These are phyloP conservation scores for Xerocomus amazonicus DNA, from an alignment of 1,284 basidiomycete genomes.

Conservation along the genomic window DNA sequence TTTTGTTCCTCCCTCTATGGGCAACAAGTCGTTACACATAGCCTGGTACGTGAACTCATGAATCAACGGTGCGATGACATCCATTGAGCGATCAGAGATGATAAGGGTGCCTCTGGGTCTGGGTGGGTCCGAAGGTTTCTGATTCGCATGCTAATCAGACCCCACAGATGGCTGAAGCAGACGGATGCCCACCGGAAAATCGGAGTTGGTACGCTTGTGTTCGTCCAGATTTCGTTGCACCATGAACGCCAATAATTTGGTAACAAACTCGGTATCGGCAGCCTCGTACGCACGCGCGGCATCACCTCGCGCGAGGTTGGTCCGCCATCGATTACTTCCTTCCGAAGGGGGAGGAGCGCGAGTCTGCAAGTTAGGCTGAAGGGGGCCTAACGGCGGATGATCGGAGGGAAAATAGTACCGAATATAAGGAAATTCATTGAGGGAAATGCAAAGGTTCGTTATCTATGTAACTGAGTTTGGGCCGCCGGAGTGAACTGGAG, in stretches of 20 bases:
- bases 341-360: constrained; percentile 63
- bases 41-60: constrained; percentile 99
- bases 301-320: constrained; percentile 66
- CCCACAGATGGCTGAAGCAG: not conserved
- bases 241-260: constrained; percentile 77
- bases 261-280: constrained; percentile 67
- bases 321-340: constrained; percentile 62
- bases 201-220: constrained; percentile 78
- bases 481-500: not conserved
- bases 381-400: constrained; percentile 83
- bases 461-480: constrained; percentile 49
- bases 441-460: constrained; percentile 84
- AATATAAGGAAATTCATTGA: constrained; percentile 93
- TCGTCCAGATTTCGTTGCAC: constrained; percentile 83
- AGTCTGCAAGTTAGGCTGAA: constrained; percentile 62
- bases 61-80: constrained; percentile 84
- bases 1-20: constrained; percentile 80
- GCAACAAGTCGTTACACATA: constrained; percentile 94
- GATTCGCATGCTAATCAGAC: constrained; percentile 11
- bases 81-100: constrained; percentile 95
- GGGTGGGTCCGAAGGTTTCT: constrained; percentile 64
- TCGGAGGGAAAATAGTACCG: constrained; percentile 89
- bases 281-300: constrained; percentile 62
- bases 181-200: constrained; percentile 66
- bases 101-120: constrained; percentile 82